phyloP scores from a whole-genome alignment of 441 rosid genomes.

The Adansonia rubrostipa region DNA sequence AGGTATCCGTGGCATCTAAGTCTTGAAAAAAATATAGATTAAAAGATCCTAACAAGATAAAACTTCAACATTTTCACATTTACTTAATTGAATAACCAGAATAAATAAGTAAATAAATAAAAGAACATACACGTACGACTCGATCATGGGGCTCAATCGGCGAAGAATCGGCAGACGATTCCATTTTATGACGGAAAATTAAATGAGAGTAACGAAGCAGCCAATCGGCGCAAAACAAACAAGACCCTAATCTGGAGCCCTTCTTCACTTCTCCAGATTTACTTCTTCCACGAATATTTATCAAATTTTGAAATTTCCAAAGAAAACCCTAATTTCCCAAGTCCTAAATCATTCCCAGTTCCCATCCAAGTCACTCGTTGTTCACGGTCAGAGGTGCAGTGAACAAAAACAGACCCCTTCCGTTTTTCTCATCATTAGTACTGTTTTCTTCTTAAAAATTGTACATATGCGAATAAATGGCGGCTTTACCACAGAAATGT shows the following conservation, averaged over 20 bases:
- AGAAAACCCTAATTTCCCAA: background rate
- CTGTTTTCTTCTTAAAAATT: background rate
- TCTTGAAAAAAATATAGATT: background rate
- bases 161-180: constrained; percentile 48
- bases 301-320: background rate
- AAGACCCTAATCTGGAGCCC: too few species aligned
- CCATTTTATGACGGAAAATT: constrained; percentile 51
- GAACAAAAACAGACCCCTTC: background rate
- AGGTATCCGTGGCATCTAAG: constrained; percentile 12
- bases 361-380: background rate
- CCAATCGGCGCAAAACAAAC: too few species aligned
- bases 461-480: background rate
- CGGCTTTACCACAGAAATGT: background rate
- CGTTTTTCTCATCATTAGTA: background rate
- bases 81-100: background rate
- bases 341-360: background rate
- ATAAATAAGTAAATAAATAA: background rate
- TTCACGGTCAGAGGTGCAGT: background rate
- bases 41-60: background rate
- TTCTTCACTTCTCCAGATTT: too few species aligned
- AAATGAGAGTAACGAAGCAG: too few species aligned
- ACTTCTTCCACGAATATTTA: too few species aligned
- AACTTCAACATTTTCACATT: background rate
- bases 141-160: constrained; percentile 51
- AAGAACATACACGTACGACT: constrained; percentile 43